These are phyloP conservation scores for Taphrina deformans DNA, from an alignment of 1,139 yeast genomes.

Conservation along the genomic window DNA sequence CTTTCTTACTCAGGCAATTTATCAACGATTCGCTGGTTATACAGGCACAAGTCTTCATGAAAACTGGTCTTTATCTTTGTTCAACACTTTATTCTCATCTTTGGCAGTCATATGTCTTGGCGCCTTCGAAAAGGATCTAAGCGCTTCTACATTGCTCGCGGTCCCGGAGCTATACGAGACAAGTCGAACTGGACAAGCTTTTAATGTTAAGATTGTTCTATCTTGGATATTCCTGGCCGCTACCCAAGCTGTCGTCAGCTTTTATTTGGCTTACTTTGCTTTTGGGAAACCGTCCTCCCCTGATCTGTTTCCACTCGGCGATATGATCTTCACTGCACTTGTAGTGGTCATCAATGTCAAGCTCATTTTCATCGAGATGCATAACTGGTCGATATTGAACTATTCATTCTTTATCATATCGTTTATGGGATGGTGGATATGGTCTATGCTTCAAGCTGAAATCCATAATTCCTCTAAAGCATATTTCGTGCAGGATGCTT, in stretches of 20 bases:
- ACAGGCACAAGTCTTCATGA: constrained; percentile 94
- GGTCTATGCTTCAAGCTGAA: constrained; percentile 76
- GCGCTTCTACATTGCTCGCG: constrained; percentile 83
- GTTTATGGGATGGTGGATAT: constrained; percentile 79
- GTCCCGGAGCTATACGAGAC: constrained; percentile 80
- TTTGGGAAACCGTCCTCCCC: constrained; percentile 49
- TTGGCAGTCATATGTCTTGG: constrained; percentile 89
- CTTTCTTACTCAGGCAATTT: constrained; percentile 82
- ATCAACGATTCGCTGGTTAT: constrained; percentile 81
- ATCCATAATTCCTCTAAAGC: constrained; percentile 63
- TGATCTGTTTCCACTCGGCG: constrained; percentile 73
- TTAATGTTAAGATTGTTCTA: constrained; percentile 67
- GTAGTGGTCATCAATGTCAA: constrained; percentile 73
- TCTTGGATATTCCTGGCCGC: constrained; percentile 81
- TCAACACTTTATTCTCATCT: constrained; percentile 90
- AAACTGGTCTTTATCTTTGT: constrained; percentile 96
- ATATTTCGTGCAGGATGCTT: constrained; percentile 70
- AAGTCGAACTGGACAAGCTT: constrained; percentile 75
- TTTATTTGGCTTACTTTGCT: constrained; percentile 62
- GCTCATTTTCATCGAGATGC: constrained; percentile 81
- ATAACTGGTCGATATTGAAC: constrained; percentile 71
- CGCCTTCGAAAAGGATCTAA: constrained; percentile 89
- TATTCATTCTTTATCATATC: constrained; percentile 70
- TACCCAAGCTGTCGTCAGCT: constrained; percentile 67
- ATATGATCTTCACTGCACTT: constrained; percentile 68